Evolutionary conservation across 73 alveolate species (phyloP).

Genomic region (Blepharisma stoltei): DNA sequence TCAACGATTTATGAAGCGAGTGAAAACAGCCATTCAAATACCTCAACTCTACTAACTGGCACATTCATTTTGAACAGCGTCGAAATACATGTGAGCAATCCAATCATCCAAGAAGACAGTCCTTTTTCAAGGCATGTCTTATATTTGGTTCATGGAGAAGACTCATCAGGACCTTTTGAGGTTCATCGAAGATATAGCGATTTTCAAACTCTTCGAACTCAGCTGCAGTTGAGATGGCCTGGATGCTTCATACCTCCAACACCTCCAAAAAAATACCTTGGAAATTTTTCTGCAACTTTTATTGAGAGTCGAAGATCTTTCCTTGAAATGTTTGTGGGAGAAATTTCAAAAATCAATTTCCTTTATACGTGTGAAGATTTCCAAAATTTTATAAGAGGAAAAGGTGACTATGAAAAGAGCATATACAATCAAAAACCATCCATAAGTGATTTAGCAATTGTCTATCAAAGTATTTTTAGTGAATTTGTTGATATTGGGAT

Average conservation of each 20-base stretch:
- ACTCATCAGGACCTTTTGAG: conserved; percentile 42
- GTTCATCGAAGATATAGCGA: conserved; percentile 49
- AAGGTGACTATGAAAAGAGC: not conserved
- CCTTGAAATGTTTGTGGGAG: not conserved
- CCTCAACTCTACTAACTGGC: too few relatives aligned
- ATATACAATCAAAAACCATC: too few relatives aligned
- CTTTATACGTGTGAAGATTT: conserved; percentile 5
- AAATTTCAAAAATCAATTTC: not conserved
- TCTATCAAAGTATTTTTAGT: too few relatives aligned
- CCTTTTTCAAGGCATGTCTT: conserved; percentile 35
- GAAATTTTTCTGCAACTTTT: not conserved
- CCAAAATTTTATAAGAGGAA: conserved; percentile 4
- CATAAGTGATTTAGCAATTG: too few relatives aligned
- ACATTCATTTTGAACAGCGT: too few relatives aligned
- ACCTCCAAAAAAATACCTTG: conserved; percentile 43
- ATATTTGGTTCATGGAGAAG: conserved; percentile 44
- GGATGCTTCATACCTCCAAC: conserved; percentile 61
- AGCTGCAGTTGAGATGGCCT: conserved; percentile 52
- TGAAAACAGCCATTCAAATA: too few relatives aligned
- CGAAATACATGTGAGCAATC: too few relatives aligned
- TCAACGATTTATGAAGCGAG: too few relatives aligned
- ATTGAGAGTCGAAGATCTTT: not conserved
- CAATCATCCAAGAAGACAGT: conserved; percentile 16
- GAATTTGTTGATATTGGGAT: too few relatives aligned
- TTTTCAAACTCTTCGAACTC: conserved; percentile 38